Percentiles rank a stretch among this genome's conserved stretches.
These are phyloP conservation scores for Recurvomyces mirabilis DNA, from an alignment of 495 filamentous ascomycete species.

Conservation along the genomic window DNA sequence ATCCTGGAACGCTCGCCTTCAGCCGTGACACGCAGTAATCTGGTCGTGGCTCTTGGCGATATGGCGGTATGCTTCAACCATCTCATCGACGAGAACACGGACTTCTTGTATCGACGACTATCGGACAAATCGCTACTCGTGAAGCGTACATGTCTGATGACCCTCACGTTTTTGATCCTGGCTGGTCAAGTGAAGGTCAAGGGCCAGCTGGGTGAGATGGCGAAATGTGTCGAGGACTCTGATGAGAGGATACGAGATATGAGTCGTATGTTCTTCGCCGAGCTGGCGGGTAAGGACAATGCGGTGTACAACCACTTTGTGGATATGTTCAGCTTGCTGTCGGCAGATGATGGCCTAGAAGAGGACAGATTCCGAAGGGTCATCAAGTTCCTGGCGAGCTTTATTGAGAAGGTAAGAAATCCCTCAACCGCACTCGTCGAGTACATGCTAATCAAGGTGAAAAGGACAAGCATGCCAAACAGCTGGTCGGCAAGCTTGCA, in stretches of 20 bases:
- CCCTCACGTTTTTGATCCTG: slow-evolving; percentile 91
- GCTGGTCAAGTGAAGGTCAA: slow-evolving; percentile 99
- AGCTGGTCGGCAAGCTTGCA: slow-evolving; percentile 86
- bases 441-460: neutral
- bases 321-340: slow-evolving; percentile 93
- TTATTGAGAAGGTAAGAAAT: slow-evolving; percentile 92
- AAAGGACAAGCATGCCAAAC: slow-evolving; percentile 95
- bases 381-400: slow-evolving; percentile 82
- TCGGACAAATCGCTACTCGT: slow-evolving; percentile 82
- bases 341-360: slow-evolving; percentile 67
- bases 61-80: slow-evolving; percentile 99
- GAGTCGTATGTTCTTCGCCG: slow-evolving; percentile 95
- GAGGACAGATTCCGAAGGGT: slow-evolving; percentile 77
- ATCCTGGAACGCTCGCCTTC: slow-evolving; percentile 90
- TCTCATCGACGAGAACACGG: slow-evolving; percentile 96
- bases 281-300: slow-evolving; percentile 94
- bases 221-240: slow-evolving; percentile 90
- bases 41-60: slow-evolving; percentile 91
- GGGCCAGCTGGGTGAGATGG: slow-evolving; percentile 98
- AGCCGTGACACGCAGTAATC: slow-evolving; percentile 83
- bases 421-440: neutral
- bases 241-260: slow-evolving; percentile 90
- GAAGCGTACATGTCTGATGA: slow-evolving; percentile 97
- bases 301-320: slow-evolving; percentile 99
- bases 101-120: slow-evolving; percentile 88